Percentiles rank a stretch among this genome's conserved stretches.
Conservation (phyloP, 2,329 filamentous ascomycete species). For the Amauroascus niger region DNA sequence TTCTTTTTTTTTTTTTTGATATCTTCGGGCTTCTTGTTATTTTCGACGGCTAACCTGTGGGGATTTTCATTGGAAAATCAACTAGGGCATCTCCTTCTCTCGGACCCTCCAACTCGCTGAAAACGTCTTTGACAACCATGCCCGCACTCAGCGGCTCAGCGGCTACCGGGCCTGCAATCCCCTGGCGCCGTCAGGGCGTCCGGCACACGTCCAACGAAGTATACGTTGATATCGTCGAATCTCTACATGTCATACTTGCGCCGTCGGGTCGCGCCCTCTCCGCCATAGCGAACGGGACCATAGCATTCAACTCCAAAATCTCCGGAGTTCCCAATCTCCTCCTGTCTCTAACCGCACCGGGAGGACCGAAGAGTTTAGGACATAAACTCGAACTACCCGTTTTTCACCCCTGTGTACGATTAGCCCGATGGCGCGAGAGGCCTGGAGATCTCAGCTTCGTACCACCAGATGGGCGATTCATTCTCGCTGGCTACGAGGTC, state of each 20-base stretch:
- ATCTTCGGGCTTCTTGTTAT: background rate
- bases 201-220: conserved; percentile 94
- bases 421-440: conserved; percentile 79
- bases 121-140: conserved; percentile 31
- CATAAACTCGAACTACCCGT: conserved; percentile 77
- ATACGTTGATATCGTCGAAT: conserved; percentile 92
- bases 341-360: conserved; percentile 67
- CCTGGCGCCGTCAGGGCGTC: conserved; percentile 86
- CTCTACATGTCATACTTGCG: conserved; percentile 74
- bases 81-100: conserved; percentile 35
- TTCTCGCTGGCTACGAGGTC: conserved; percentile 88
- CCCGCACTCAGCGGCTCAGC: conserved; percentile 23
- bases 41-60: background rate
- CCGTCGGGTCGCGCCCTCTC: conserved; percentile 80
- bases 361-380: conserved; percentile 65
- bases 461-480: conserved; percentile 87
- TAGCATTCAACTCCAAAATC: conserved; percentile 90
- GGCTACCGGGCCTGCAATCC: conserved; percentile 49
- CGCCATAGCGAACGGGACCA: conserved; percentile 80
- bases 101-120: conserved; percentile 32
- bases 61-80: conserved; percentile 10
- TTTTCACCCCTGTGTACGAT: conserved; percentile 88
- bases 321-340: conserved; percentile 89
- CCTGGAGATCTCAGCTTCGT: conserved; percentile 93
- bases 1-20: too few relatives aligned